Percentiles rank a stretch among this genome's conserved stretches.
Conservation (phyloP, 306 rosid species). For the Cyclanthera cordifolia region DNA sequence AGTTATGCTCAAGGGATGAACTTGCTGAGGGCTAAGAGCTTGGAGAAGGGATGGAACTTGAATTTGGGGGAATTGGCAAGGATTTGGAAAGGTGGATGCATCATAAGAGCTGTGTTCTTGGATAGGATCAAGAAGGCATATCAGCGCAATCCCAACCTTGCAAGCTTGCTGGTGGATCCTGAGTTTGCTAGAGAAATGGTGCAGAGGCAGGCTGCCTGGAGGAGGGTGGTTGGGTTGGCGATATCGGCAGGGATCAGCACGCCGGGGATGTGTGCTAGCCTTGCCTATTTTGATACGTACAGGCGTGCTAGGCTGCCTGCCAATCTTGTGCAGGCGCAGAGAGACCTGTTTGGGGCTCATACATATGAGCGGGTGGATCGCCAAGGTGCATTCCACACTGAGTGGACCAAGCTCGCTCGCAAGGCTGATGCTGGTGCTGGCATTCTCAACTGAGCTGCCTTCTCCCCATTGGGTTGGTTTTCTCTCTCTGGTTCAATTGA, state of each 20-base stretch:
- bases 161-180: slow-evolving; percentile 74
- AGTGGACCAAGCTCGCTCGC: slow-evolving; percentile 87
- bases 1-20: slow-evolving; percentile 98
- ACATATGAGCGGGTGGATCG: slow-evolving; percentile 81
- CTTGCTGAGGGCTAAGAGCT: slow-evolving; percentile 75
- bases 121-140: slow-evolving; percentile 92
- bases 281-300: slow-evolving; percentile 79
- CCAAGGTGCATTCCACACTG: slow-evolving; percentile 72
- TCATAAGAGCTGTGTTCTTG: slow-evolving; percentile 81
- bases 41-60: slow-evolving; percentile 80
- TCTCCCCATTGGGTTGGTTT: slow-evolving; percentile 14
- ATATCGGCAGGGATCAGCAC: slow-evolving; percentile 81
- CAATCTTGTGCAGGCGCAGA: slow-evolving; percentile 91
- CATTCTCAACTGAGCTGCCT: slow-evolving; percentile 36
- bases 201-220: slow-evolving; percentile 91
- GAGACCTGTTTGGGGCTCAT: slow-evolving; percentile 92
- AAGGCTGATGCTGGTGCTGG: slow-evolving; percentile 42
- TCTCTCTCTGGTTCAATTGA: slow-evolving; percentile 15
- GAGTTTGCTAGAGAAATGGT: slow-evolving; percentile 91
- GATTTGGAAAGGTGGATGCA: slow-evolving; percentile 98
- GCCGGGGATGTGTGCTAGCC: slow-evolving; percentile 95
- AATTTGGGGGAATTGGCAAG: slow-evolving; percentile 80
- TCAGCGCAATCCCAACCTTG: slow-evolving; percentile 64
- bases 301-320: slow-evolving; percentile 85
- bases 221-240: slow-evolving; percentile 84